Base-by-base conservation (phyloP, 2,329 filamentous ascomycete genomes). In the Phoma sp. region DNA sequence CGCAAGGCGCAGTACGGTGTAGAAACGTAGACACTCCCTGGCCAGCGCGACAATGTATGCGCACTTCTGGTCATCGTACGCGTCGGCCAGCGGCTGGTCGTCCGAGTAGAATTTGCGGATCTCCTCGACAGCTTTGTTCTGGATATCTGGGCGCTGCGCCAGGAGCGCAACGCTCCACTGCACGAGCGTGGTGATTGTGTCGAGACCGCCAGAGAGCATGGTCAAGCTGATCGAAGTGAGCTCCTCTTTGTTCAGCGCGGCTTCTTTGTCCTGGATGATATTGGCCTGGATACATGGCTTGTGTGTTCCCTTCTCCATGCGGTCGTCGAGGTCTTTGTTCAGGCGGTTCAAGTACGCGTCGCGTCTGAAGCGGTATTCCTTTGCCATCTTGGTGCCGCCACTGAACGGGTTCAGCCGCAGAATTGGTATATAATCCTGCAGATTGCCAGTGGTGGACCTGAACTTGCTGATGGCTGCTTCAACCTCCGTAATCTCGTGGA, bases 261-360 rank as follows among this genome's bases (percentile, higher is more conserved):
- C 82, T 30, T 88, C 86, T 60, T 84, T 81, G 59, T 88, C 86
- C 39, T 83, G 74, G 54, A 88, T 87, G 26, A 88, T 81, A 56
- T 88, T 89, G 4, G 84, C 85, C 56, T 88, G 86, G 36, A 89
- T 89, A 64, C 87, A 89, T 0, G 86, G 84, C 60, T 82, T 81
- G 65, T 88, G 80, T 0, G 77, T 85, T 0, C 85, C 85, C 37
- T 83, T 83, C 42, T 79, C 80, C 76, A 89, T 87, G 1, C 84
- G 78, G 18, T 84, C 80, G 51, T 87, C 84, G 6, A 89, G 74
- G 3, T 83, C 84, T 3, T 76, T 69, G 62, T 88, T 87, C 17
- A 89, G 71, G 7, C 74, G 76, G 0, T 75, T 81, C 29, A 89
- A 73, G 58, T 88, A 89, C 17, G 80, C 81, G 65, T 88, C 86